A percentile compares a stretch with the other conserved stretches of the same genome.
These are phyloP conservation scores for Tephrocybe sp. DNA, from an alignment of 768 basidiomycete species.

Conservation along the genomic window DNA sequence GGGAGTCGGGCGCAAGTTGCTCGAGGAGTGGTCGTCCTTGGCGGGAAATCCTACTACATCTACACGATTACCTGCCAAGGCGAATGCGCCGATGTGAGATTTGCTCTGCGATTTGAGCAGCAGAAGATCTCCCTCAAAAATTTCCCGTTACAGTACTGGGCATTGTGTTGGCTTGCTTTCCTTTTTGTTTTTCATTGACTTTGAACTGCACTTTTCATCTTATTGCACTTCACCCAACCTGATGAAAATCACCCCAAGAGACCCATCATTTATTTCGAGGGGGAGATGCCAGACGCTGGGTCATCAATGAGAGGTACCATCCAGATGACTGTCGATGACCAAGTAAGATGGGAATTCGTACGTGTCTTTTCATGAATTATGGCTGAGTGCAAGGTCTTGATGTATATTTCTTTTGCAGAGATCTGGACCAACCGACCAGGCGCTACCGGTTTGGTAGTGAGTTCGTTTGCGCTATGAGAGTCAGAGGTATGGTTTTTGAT, in stretches of 20 bases:
- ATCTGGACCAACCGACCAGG: constrained; percentile 49
- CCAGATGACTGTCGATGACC: constrained; percentile 52
- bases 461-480: constrained; percentile 11
- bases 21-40: constrained; percentile 66
- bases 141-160: too few species aligned
- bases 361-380: constrained; percentile 21
- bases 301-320: constrained; percentile 54
- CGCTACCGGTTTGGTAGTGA: constrained; percentile 63
- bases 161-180: too few species aligned
- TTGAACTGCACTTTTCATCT: too few species aligned
- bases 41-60: too few species aligned
- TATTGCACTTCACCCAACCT: constrained; percentile 40
- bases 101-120: too few species aligned
- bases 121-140: too few species aligned
- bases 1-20: constrained; percentile 56
- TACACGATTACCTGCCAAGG: too few species aligned
- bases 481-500: not conserved
- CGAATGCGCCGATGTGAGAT: too few species aligned
- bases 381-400: not conserved
- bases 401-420: constrained; percentile 27
- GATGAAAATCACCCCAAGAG: constrained; percentile 49
- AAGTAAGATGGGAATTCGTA: constrained; percentile 66
- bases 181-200: too few species aligned
- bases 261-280: constrained; percentile 53
- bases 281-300: constrained; percentile 43